Base-by-base conservation (phyloP, 441 rosid genomes). In the Gossypium lobatum region DNA sequence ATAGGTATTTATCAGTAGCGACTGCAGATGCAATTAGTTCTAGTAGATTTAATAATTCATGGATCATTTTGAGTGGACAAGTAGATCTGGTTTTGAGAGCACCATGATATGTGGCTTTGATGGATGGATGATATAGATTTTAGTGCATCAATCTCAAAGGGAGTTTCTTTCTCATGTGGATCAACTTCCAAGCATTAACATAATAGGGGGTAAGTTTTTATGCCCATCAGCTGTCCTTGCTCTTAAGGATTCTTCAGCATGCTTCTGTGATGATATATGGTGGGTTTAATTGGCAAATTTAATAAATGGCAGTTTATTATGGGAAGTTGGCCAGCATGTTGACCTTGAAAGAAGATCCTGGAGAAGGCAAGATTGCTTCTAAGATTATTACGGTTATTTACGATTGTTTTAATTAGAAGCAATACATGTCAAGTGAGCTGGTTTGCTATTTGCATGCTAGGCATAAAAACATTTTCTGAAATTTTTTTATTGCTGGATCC, bases 271-370 rank as follows among this genome's bases (percentile, higher is more conserved):
- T 42, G 48, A 42, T 42, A 42, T 10, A 10, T 42, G 48, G 14
- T 42, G 48, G 48, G 14, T 42, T 42, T 42, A 10, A 42, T 42
- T 0, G 14, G 48, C 3, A 42, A 42, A 42, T n/a, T 6, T 16
- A 7, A 55, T 17, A 53, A 53, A 50, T 26, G 13, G 34, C 16
- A 13, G 20, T 55, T 20, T 66, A 3, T 18, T 62, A 23, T n/a
- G 50, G 71, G 64, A 39, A 73, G 50, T n/a, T 64, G 64, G 39
- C 9, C 64, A 31, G 57, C 54, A 54, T 46, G 71, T 55, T 65
- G 72, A 53, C 54, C 63, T 17, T 54, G n/a, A 18, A 52, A 64
- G 54, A 26, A 65, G 57, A 54, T 54, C 54, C 23, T 21, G 60
- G 25, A 60, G 67, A 72, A 37, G 54, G 10, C 25, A 26, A 18